Conservation (phyloP, 176 grass and related monocot genomes). For the Hordeum marinum region DNA sequence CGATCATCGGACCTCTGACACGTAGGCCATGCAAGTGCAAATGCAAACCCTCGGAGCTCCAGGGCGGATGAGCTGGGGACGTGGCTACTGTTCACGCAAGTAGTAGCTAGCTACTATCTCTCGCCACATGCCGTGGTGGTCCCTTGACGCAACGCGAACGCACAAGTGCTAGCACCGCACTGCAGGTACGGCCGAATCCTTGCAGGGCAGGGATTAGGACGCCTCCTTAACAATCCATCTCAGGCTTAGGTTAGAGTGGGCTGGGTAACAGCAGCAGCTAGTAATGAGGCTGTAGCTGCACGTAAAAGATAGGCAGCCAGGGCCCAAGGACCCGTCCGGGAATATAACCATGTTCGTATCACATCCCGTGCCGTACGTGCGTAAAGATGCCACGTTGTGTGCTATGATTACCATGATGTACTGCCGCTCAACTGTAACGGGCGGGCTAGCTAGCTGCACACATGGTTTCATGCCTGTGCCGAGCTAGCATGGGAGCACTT, state of each 20-base stretch:
- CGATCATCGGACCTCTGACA: neutral
- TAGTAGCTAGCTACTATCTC: neutral
- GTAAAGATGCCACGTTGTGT: neutral
- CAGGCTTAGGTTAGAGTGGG: neutral
- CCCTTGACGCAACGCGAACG: neutral
- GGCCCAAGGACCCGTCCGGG: neutral
- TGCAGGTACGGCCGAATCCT: neutral
- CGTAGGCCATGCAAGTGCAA: neutral
- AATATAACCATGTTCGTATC: conserved; percentile 37
- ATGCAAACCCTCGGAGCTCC: neutral
- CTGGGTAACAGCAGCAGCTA: neutral
- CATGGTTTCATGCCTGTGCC: neutral
- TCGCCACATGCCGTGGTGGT: conserved; percentile 24
- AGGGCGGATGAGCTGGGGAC: conserved; percentile 26
- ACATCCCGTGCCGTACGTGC: neutral
- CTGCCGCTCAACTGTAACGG: neutral
- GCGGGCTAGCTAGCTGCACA: neutral
- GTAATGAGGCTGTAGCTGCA: neutral
- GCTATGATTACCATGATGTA: neutral
- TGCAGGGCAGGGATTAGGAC: neutral
- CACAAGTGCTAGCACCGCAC: neutral
- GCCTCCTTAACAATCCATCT: neutral
- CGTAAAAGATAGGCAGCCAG: neutral
- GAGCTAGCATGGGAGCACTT: neutral
- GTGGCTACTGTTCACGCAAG: neutral